Conservation (phyloP, 1,139 yeast genomes). For the Geotrichum aggregatum region DNA sequence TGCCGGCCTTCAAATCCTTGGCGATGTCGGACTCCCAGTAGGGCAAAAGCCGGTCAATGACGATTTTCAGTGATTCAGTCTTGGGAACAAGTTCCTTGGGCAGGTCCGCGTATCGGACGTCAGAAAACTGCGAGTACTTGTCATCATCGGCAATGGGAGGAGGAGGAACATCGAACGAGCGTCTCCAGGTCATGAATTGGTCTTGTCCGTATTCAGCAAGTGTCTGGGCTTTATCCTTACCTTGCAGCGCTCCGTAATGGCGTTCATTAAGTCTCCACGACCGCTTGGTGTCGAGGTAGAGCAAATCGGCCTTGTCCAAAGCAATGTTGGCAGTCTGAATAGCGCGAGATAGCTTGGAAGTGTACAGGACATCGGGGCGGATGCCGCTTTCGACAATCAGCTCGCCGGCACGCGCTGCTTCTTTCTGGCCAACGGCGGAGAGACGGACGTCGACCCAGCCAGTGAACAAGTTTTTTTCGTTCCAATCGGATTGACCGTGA, state of each 20-base stretch:
- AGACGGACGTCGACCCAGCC: conserved; percentile 98
- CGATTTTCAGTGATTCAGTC: conserved; percentile 92
- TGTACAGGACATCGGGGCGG: conserved; percentile 82
- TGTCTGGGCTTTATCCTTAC: conserved; percentile 95
- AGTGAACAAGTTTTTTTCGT: conserved; percentile 95
- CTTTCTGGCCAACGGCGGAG: conserved; percentile 78
- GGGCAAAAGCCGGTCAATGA: conserved; percentile 94
- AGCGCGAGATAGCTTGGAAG: conserved; percentile 91
- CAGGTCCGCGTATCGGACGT: conserved; percentile 74
- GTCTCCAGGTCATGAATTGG: conserved; percentile 95
- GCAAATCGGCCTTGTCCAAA: conserved; percentile 80
- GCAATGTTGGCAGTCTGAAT: conserved; percentile 98
- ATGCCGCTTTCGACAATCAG: conserved; percentile 82
- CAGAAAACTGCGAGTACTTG: conserved; percentile 80
- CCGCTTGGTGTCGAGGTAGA: conserved; percentile 90
- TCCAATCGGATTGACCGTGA: conserved; percentile 99
- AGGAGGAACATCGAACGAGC: conserved; percentile 96
- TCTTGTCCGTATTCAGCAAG: conserved; percentile 84
- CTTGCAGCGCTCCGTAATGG: conserved; percentile 98
- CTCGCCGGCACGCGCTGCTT: conserved; percentile 93
- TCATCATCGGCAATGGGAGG: conserved; percentile 77
- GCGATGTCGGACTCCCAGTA: conserved; percentile 96
- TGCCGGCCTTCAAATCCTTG: conserved; percentile 75
- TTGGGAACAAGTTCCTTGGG: conserved; percentile 85
- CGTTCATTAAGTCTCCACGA: conserved; percentile 98